A percentile compares a stretch with the other conserved stretches of the same genome.
These are phyloP conservation scores for Geotrichum cucujoidarum DNA, from an alignment of 1,139 yeast species.

Conservation along the genomic window DNA sequence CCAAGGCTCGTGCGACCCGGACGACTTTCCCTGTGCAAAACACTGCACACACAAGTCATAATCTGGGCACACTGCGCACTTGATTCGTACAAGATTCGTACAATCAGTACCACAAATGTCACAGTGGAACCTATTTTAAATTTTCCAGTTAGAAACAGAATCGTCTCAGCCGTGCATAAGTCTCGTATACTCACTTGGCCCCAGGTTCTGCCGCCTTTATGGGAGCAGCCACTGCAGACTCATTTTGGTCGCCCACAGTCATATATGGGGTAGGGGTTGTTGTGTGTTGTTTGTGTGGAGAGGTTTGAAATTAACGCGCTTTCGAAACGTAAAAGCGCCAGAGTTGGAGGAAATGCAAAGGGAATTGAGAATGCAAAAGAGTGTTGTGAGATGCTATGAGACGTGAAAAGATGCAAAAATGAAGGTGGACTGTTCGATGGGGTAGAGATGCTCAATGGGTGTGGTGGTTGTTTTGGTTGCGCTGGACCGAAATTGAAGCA, in stretches of 20 bases:
- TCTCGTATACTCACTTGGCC: constrained; percentile 32
- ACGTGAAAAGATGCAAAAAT: background rate
- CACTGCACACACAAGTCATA: constrained; percentile 96
- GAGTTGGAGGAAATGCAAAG: background rate
- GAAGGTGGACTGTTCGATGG: too few species aligned
- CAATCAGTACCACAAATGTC: constrained; percentile 94
- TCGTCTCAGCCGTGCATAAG: background rate
- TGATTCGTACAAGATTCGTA: constrained; percentile 81
- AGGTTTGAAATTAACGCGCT: too few species aligned
- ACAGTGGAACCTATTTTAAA: constrained; percentile 76
- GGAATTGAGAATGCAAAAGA: background rate
- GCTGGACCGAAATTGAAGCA: too few species aligned
- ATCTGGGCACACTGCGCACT: constrained; percentile 89
- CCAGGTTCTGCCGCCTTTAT: constrained; percentile 37
- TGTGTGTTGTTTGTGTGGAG: too few species aligned
- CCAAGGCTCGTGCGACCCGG: constrained; percentile 88
- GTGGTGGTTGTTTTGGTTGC: too few species aligned
- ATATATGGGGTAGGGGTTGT: constrained; percentile 24
- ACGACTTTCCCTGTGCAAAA: constrained; percentile 74
- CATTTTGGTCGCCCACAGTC: constrained; percentile 31
- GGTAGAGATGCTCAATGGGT: too few species aligned
- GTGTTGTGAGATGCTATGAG: too few species aligned
- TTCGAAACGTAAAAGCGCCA: too few species aligned
- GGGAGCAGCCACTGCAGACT: constrained; percentile 26
- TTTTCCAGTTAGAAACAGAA: constrained; percentile 49